Base-by-base conservation (phyloP, 108 stramenopile genomes). In the Nitzschia palea region DNA sequence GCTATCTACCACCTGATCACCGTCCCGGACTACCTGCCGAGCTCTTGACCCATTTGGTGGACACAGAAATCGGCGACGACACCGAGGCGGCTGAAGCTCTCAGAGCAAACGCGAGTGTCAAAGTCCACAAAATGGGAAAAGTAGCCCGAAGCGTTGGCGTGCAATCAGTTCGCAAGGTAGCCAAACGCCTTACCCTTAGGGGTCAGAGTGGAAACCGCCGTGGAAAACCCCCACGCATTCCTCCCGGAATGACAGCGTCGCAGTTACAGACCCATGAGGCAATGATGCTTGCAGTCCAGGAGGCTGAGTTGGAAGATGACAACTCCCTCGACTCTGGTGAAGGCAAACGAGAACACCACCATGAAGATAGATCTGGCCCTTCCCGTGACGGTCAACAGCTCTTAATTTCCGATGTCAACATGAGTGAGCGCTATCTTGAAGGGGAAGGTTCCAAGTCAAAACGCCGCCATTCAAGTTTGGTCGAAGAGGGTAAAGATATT, bases 61-160 rank as follows among this genome's bases (percentile, higher is more conserved):
- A 81, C 28, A 80, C 77, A 5, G 58, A 68, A 25, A 87, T 90
- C 72, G 82, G 81, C 23, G 87, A 90, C 9, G 86, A 83, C 34
- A 90, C 87, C 14, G 88, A 89, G 14, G 92, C 92, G 31, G 89
- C 87, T 0, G 88, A 79, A 44, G 92, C 92, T 4, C 76, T 94
- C 25, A 62, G 79, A 29, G 92, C 89, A 28, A 90, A 90, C 56
- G 86, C 89, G 12, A 62, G 76, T 34, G 71, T 94, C 14, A 73
- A 76, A 53, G 89, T 94, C 2, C 66, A 73, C n/a, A 78, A 69
- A 43, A 72, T 88, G 17, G 77, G 79, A 37, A 94, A 94, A 61
- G 77, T 66, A 20, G 89, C 86, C 14, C 80, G 92, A 22, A 73
- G 78, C 50, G 70, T 89, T 23, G 62, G 82, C 31, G 71, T 74